Evolutionary conservation across 169 alveolate species (phyloP), one percentile per base, ranked within the genome.

Genomic region (Theileria sp.): DNA sequence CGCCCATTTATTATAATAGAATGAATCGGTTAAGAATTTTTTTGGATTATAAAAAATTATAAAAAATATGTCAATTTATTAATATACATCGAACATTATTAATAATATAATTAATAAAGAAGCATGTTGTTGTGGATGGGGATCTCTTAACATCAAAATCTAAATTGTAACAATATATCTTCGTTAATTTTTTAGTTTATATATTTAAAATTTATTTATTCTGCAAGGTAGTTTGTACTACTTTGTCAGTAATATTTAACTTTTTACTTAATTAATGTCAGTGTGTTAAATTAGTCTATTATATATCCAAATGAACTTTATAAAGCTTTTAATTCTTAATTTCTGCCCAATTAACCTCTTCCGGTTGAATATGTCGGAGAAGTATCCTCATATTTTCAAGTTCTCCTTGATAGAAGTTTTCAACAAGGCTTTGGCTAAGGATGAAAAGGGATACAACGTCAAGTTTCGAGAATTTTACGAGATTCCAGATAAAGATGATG

Each of bases 291-390:
- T 71, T 49, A 5, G 2, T 8, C 15, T 6, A 5, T 8, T 6
- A 21, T 12, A 3, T 36, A 36, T 62, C 19, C 12, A 70, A 13
- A 80, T 80, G 87, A 38, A 68, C 19, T 44, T 49, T 12, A 54
- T 80, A 1, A 69, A 72, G 32, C 68, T 51, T 23, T 15, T 26
- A 12, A 15, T 73, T 21, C 58, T 67, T 25, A 0, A 82, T 23
- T 30, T 82, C 65, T 82, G 88, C 60, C 88, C 88, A 28, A 81
- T 82, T 12, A 82, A 75, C 75, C 49, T 82, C 26, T 61, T 76
- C 17, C 56, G 88, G 23, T 84, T 81, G 30, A 75, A 69, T 28
- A 28, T 32, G 69, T 2, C 0, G 26, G 69, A 61, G 12, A 28
- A 28, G 17, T 61, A 28, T 8, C 51, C 75, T 66, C 75, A 36